These are phyloP conservation scores for Astragalus membranaceus DNA, from an alignment of 306 rosid species.

Conservation along the genomic window DNA sequence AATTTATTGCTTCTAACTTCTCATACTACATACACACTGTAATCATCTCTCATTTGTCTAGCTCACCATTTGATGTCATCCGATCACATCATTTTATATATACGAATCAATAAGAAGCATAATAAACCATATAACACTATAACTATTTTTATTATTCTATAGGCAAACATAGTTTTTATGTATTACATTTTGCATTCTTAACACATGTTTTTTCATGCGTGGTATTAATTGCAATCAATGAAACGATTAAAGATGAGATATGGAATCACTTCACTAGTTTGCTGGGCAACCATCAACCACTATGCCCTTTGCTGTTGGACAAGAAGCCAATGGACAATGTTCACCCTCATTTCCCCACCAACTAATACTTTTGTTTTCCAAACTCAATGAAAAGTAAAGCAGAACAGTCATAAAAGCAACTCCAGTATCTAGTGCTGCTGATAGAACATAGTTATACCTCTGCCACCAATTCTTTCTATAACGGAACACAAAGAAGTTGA, in stretches of 20 bases:
- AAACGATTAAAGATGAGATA: not conserved
- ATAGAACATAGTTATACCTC: conserved; percentile 77
- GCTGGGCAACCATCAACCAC: conserved; percentile 45
- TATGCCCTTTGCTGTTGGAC: conserved; percentile 74
- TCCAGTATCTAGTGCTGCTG: conserved; percentile 83
- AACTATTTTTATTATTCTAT: not conserved
- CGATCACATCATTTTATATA: too few species aligned
- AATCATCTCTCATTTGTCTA: too few species aligned
- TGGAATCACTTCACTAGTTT: conserved; percentile 7
- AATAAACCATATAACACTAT: not conserved
- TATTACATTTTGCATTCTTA: conserved; percentile 3
- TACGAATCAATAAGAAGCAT: not conserved
- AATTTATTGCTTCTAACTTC: too few species aligned
- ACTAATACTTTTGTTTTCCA: conserved; percentile 38
- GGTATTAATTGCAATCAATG: not conserved
- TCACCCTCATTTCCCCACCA: conserved; percentile 85
- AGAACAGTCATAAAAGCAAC: conserved; percentile 80
- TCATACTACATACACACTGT: too few species aligned
- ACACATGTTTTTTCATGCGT: not conserved
- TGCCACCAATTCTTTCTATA: conserved; percentile 86
- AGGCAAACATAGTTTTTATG: not conserved
- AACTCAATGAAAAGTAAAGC: conserved; percentile 46
- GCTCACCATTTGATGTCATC: too few species aligned
- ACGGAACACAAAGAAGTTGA: conserved; percentile 72
- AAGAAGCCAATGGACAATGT: conserved; percentile 58